Evolutionary conservation across 805 yeast genomes (phyloP).

Genomic region (Candida jianshihensis): DNA sequence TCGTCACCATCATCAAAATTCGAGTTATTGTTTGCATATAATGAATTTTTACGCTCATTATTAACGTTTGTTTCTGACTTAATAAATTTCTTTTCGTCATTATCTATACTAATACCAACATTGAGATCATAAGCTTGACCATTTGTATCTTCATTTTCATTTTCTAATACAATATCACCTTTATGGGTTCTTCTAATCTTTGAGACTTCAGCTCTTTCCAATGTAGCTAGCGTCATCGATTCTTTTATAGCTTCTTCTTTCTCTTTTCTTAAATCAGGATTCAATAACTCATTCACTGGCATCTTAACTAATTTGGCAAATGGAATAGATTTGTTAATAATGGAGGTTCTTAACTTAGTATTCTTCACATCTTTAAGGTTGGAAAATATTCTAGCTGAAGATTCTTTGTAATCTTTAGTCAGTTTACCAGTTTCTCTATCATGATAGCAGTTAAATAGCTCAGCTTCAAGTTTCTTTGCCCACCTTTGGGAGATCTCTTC

Average conservation of each 20-base stretch:
- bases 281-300: conserved; percentile 68
- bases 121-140: conserved; percentile 23
- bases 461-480: conserved; percentile 47
- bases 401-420: conserved; percentile 45
- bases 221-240: conserved; percentile 59
- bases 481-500: conserved; percentile 35
- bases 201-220: conserved; percentile 54
- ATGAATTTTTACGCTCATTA: conserved; percentile 11
- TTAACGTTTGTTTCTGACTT: conserved; percentile 10
- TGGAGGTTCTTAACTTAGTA: conserved; percentile 48
- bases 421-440: conserved; percentile 18
- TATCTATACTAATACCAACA: conserved; percentile 21
- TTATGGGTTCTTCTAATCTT: conserved; percentile 75
- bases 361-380: conserved; percentile 52
- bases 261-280: conserved; percentile 64
- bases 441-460: conserved; percentile 34
- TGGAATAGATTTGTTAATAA: conserved; percentile 46
- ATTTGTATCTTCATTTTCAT: conserved; percentile 31
- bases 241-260: conserved; percentile 69
- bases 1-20: conserved; percentile 12
- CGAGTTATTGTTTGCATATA: conserved; percentile 3
- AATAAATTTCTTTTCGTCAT: conserved; percentile 17
- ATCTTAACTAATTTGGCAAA: conserved; percentile 54
- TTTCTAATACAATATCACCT: conserved; percentile 79
- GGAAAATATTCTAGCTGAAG: conserved; percentile 59